A percentile compares a stretch with the other conserved stretches of the same genome.
These are phyloP conservation scores for Oryza glumipatula DNA, from an alignment of 176 grass and related monocot species.

Conservation along the genomic window DNA sequence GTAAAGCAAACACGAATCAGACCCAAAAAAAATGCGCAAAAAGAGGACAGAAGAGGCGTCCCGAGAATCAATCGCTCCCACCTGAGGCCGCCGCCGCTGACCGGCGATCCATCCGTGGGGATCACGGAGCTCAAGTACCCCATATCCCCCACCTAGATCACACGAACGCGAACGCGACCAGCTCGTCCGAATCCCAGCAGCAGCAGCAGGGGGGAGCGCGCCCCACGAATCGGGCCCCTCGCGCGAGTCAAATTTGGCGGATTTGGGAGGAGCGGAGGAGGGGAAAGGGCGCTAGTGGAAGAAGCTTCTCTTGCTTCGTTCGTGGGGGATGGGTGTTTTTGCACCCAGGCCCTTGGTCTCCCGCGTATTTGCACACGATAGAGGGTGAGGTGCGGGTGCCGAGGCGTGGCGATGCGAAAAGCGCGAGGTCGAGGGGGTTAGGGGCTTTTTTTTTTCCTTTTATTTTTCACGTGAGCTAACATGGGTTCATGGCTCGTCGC, in stretches of 20 bases:
- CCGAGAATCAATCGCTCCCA: neutral
- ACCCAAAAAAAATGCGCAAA: neutral
- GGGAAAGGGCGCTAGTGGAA: constrained; percentile 18
- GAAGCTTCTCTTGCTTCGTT: neutral
- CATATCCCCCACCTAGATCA: constrained; percentile 34
- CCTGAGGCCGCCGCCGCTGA: constrained; percentile 66
- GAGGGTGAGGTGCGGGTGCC: neutral
- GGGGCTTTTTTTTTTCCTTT: no score
- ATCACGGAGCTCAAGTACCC: constrained; percentile 63
- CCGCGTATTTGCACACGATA: neutral
- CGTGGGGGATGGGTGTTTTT: neutral
- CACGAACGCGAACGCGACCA: neutral
- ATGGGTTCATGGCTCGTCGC: constrained; percentile 33
- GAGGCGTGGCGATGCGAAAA: no score
- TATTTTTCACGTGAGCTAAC: constrained; percentile 15
- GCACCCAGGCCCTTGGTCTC: neutral
- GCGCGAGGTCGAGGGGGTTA: no score
- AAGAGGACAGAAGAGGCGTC: no score
- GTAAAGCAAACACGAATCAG: neutral
- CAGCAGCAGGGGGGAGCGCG: neutral
- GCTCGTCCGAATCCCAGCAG: neutral
- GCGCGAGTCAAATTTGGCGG: constrained; percentile 11
- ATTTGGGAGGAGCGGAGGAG: constrained; percentile 28
- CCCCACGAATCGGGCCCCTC: neutral
- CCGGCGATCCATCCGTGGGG: constrained; percentile 60